These are phyloP conservation scores for Camelina laxa DNA, from an alignment of 345 rosid genomes.

Conservation along the genomic window DNA sequence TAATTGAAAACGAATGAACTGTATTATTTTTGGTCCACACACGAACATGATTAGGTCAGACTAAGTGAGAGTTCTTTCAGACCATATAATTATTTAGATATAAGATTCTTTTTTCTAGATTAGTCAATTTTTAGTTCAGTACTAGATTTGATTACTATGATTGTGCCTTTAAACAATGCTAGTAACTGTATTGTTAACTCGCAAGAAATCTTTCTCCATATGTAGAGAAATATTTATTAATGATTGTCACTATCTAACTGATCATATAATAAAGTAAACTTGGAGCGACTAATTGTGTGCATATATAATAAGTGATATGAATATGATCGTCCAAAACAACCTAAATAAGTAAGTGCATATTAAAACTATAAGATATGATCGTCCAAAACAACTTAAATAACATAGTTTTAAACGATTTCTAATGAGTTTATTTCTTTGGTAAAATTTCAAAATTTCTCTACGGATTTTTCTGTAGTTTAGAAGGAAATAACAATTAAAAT, in stretches of 20 bases:
- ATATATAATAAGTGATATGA: background rate
- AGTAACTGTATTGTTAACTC: slow-evolving; percentile 12
- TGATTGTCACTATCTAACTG: background rate
- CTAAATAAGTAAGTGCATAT: background rate
- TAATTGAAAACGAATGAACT: slow-evolving; percentile 25
- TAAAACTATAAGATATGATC: background rate
- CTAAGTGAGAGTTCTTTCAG: slow-evolving; percentile 20
- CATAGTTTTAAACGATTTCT: background rate
- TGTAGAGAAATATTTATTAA: background rate
- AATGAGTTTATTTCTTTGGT: background rate
- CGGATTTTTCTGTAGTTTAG: slow-evolving; percentile 1
- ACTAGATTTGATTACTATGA: slow-evolving; percentile 36
- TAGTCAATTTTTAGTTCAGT: slow-evolving; percentile 25
- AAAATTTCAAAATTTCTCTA: background rate
- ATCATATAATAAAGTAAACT: background rate
- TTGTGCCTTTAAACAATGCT: slow-evolving; percentile 24
- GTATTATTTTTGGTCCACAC: slow-evolving; percentile 43
- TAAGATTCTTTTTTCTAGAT: slow-evolving; percentile 1
- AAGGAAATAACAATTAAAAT: background rate
- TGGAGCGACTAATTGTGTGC: background rate
- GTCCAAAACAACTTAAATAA: background rate
- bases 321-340: too few species aligned
- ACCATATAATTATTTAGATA: slow-evolving; percentile 27
- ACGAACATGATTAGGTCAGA: slow-evolving; percentile 37
- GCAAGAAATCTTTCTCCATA: slow-evolving; percentile 1